Base-by-base conservation (phyloP, 2,329 filamentous ascomycete species). In the Colletotrichum sp. region DNA sequence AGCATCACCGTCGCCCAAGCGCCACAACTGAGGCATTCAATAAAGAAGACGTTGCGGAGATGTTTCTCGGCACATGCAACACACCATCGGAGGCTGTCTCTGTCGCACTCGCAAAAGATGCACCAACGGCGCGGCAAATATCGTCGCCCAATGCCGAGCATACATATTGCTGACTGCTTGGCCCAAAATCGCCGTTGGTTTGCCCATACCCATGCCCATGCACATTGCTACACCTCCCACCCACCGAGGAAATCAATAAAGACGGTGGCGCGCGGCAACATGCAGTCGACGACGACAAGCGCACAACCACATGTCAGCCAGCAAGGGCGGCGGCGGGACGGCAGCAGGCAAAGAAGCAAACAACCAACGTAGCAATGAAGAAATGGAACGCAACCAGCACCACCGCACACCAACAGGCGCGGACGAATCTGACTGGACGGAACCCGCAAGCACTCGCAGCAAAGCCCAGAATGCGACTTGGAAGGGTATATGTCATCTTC, bases 231-330 rank as follows among this genome's bases (percentile, higher is more conserved):
- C 24, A 8, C 30, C 18, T 13, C 48, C 30, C 6, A 8, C 18
- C 8, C 8, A 28, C 52, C 24, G 28, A 24, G 18, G 1, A 36
- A 18, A 13, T 28, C 10, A 13, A 55, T 24, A 18, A 43, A 65
- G 6, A 48, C 36, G 32, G 32, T 56, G 73, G 64, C 73, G 73
- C 70, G 70, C 70, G 70, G 73, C 70, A 73, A 65, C 18, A 69
- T 69, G 70, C 73, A 67, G 26, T 28, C 8, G n/a, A 56, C 32
- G n/a, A 71, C 56, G n/a, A 71, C 56, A 64, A 71, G 26, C 56
- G 43, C 43, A 52, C 12, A 21, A 52, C 43, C 43, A 52, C 43
- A 52, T 52, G 43, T 52, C 43, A 52, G 43, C n/a, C 43, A 21
- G 43, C n/a, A 48, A 48, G 38, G 38, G 18, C 18, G 38, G 3